Percentiles rank a stretch among this genome's conserved stretches.
phyloP scores from a whole-genome alignment of 345 rosid genomes.

The Carallia brachiata region DNA sequence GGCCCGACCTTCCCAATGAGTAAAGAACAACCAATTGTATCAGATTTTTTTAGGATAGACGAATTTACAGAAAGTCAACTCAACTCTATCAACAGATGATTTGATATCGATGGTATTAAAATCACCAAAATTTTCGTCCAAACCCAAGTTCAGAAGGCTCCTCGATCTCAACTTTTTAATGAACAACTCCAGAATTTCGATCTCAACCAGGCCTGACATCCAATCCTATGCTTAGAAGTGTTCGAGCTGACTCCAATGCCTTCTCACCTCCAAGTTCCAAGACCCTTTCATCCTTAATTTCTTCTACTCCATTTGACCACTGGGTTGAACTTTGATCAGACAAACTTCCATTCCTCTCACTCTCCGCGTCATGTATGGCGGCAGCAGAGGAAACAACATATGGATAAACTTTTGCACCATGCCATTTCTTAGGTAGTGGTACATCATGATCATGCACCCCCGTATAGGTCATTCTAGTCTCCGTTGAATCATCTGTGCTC shows the following conservation, averaged over 20 bases:
- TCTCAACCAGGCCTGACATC: conserved; percentile 6
- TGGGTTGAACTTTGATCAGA: not conserved
- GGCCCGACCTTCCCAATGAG: too few relatives aligned
- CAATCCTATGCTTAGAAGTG: conserved; percentile 25
- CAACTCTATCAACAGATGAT: too few relatives aligned
- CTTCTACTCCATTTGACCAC: conserved; percentile 4
- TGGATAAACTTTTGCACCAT: conserved; percentile 2
- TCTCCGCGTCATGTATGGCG: not conserved
- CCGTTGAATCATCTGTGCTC: conserved; percentile 8
- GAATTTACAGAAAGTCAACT: too few relatives aligned
- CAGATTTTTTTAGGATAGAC: too few relatives aligned
- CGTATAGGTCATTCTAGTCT: conserved; percentile 11
- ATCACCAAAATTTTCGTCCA: conserved; percentile 1
- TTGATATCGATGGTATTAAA: too few relatives aligned
- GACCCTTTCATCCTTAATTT: conserved; percentile 20
- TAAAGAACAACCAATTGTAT: too few relatives aligned
- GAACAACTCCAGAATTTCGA: not conserved
- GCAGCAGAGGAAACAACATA: not conserved
- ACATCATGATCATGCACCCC: conserved; percentile 29
- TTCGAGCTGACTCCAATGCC: conserved; percentile 29
- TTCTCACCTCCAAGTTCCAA: conserved; percentile 28
- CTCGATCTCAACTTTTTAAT: not conserved
- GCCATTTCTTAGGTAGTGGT: conserved; percentile 20
- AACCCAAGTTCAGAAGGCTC: not conserved
- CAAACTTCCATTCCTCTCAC: conserved; percentile 2